These are phyloP conservation scores for Fomitopsis serialis DNA, from an alignment of 768 basidiomycete genomes.

Conservation along the genomic window DNA sequence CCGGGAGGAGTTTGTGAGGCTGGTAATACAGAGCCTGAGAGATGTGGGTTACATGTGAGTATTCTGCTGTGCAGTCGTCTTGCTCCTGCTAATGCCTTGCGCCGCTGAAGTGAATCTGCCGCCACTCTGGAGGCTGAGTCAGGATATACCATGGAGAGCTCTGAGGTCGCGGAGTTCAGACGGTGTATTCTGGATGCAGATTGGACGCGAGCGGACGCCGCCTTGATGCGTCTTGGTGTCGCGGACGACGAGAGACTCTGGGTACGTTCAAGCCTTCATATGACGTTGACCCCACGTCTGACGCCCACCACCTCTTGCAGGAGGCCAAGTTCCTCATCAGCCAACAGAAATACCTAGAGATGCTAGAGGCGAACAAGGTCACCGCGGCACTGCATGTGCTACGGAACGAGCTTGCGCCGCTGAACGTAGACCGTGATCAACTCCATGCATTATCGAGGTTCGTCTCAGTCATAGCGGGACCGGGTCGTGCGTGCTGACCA, in stretches of 20 bases:
- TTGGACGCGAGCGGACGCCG: conserved; percentile 74
- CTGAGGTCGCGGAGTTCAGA: conserved; percentile 75
- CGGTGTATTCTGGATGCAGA: conserved; percentile 72
- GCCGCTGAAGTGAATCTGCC: conserved; percentile 67
- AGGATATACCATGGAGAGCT: conserved; percentile 79
- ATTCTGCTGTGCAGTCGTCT: background rate
- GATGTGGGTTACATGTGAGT: conserved; percentile 71
- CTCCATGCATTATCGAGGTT: conserved; percentile 88
- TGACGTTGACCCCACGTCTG: background rate
- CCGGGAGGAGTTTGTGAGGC: conserved; percentile 85
- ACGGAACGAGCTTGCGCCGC: conserved; percentile 81
- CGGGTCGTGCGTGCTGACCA: conserved; percentile 10
- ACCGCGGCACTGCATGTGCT: conserved; percentile 82
- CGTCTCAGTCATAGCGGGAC: background rate
- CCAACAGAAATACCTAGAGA: conserved; percentile 94
- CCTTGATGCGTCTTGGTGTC: conserved; percentile 66
- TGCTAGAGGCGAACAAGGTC: conserved; percentile 75
- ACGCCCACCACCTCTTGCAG: conserved; percentile 29
- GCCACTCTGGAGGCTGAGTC: conserved; percentile 89
- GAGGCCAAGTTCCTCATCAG: conserved; percentile 83
- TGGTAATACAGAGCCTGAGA: conserved; percentile 83
- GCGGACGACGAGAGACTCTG: conserved; percentile 60
- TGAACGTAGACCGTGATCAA: conserved; percentile 74
- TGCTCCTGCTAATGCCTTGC: conserved; percentile 7
- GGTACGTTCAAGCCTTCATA: conserved; percentile 40